Base-by-base conservation (phyloP, 164 flowering plant genomes). In the Magnolia officinalis region DNA sequence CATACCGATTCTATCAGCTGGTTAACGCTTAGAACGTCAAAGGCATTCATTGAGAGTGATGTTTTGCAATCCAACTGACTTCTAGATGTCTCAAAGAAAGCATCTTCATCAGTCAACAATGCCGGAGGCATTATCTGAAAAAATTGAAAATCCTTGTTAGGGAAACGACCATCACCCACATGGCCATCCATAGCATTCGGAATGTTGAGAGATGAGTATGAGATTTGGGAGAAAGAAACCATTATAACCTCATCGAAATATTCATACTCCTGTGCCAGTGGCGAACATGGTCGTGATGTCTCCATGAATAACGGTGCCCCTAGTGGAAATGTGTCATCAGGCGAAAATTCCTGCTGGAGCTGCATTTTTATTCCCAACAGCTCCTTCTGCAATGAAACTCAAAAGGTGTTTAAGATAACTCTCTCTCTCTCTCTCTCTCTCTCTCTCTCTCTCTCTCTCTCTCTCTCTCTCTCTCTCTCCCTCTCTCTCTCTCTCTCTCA, bases 1-100 rank as follows among this genome's bases (percentile, higher is more conserved):
- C 91, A 80, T 82, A 94, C 98, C 45, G 98, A 94, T 64, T 92
- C 96, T 73, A 94, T 77, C 59, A 94, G 92, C 78, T 94, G 90
- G 84, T 88, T 92, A 71, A 89, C 98, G 76, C 88, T 91, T 23
- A 92, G 20, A 80, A 92, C 73, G 66, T 92, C 97, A 67, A 86
- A 77, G 23, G 88, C 75, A 77, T 82, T 86, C 24, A 75, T 77
- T 29, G 95, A 83, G 21, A 87, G 74, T 55, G 94, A 88, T 75
- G 90, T 73, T 78, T 86, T 90, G 78, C 86, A 84, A 71, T 82
- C 91, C 59, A 92, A 88, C 77, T 89, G 97, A 68, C 87, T 87
- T 81, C 88, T 93, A 84, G 72, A 79, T 23, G 76, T 79, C 75
- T 92, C 97, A 61, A 82, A 80, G 68, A 87, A 84, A 21, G 84